Percentiles rank a stretch among this genome's conserved stretches.
Conservation (phyloP, 306 rosid species). For the Cucurbita maxima region DNA sequence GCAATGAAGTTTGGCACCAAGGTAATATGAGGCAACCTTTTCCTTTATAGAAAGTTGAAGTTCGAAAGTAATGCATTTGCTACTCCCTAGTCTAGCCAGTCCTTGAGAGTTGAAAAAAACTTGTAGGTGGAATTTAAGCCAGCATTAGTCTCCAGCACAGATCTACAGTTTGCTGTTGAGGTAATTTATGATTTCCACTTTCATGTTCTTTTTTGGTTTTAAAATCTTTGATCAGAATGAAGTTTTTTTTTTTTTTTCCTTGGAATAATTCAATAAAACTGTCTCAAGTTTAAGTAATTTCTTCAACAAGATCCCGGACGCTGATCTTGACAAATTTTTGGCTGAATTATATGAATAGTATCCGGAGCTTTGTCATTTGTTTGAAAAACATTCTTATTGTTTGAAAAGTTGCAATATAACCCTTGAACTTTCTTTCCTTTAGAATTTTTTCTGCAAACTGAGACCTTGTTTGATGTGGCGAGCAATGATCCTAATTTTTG, state of each 20-base stretch:
- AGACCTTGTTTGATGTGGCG: neutral
- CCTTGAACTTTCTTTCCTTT: neutral
- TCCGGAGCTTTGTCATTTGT: neutral
- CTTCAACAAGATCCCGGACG: neutral
- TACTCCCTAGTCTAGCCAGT: neutral
- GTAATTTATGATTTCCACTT: slow-evolving; percentile 20
- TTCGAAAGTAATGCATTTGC: neutral
- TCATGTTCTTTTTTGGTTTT: neutral
- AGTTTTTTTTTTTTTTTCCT: neutral
- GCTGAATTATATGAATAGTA: neutral
- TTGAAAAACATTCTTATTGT: no score
- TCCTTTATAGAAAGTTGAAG: neutral
- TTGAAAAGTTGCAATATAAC: neutral
- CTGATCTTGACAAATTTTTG: neutral
- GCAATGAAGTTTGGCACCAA: slow-evolving; percentile 87
- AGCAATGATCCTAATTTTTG: neutral
- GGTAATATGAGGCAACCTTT: slow-evolving; percentile 28
- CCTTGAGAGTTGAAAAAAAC: slow-evolving; percentile 7
- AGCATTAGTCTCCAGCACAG: slow-evolving; percentile 49
- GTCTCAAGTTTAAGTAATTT: neutral
- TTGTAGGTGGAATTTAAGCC: slow-evolving; percentile 66
- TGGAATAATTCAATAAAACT: no score
- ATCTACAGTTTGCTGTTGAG: slow-evolving; percentile 72
- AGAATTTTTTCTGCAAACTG: neutral
- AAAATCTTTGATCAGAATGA: neutral